Evolutionary conservation across 257 asterid genomes (phyloP), one percentile per base, ranked within the genome.

Genomic region (Orobanche coerulescens): DNA sequence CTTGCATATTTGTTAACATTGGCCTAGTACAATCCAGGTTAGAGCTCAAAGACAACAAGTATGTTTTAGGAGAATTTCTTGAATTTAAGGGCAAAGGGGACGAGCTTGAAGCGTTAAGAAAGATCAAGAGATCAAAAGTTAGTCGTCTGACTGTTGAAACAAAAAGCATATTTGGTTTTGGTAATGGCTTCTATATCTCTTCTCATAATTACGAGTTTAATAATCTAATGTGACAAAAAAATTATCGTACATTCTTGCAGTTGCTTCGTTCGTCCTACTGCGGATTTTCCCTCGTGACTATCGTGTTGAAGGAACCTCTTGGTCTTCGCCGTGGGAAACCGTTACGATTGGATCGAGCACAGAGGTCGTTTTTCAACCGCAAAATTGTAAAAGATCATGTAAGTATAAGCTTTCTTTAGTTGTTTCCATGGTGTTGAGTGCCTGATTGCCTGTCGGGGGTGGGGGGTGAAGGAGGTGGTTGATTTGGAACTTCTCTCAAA

Each of bases 71-170:
- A 43, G 92, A 90, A 64, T 84, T 84, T 76, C 26, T 86, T 26
- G 94, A 84, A 67, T 86, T 86, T 69, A 82, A 80, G 78, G 95
- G 97, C 57, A 79, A 80, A 53, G 76, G 72, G 48, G 95, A 82
- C 1, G 95, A 84, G 70, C 55, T 86, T 36, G 84, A 71, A 60
- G 82, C 62, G 2, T 64, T 90, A 55, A 79, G 83, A 71, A 75
- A 78, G 67, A 79, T 90, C 75, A 82, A 69, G 77, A 79, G 95
- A 82, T 90, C 95, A 43, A 90, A 90, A 86, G 84, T 90, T 63
- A 72, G 90, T 62, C 76, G 62, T 28, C 25, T 90, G 59, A 59
- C 67, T 33, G 71, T 86, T 53, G 88, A 79, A 73, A 82, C 78
- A 73, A 75, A 76, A 10, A 81, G 95, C 87, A 64, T 82, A 80